Evolutionary conservation across 768 basidiomycete species (phyloP), one percentile per base, ranked within the genome.

Genomic region (Russula lepida): DNA sequence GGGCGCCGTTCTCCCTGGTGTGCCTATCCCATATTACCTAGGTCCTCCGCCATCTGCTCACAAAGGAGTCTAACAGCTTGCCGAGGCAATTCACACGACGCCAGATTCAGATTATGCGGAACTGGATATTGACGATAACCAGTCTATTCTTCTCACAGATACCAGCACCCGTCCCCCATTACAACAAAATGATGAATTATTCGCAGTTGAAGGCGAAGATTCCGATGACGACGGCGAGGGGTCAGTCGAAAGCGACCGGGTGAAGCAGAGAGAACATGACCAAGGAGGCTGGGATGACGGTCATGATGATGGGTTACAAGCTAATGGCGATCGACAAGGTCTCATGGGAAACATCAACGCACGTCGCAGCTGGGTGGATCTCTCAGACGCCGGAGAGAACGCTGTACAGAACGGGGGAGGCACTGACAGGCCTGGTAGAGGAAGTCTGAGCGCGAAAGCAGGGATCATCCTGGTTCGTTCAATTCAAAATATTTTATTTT

Each of bases 1-100:
- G 95, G 95, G 92, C 86, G 3, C 95, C 95, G 3, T 95, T 92
- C 73, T 84, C 92, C 0, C 72, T 98, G 69, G 92, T 95, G 65
- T 50, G 84, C 74, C 19, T 2, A 23, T 41, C 23, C 32, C 17
- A n/a, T 15, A 59, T 57, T 21, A 28, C 41, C 15, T 47, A 3
- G n/a, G 8, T 33, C 15, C n/a, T 33, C 27, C 12, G 6, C 19
- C 3, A 11, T 23, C 21, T n/a, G 19, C 47, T 43, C 15, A 54
- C 53, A 27, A 21, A 54, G 37, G 37, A 25, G 49, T 4, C 13
- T 12, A n/a, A 44, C 44, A 72, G 71, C 84, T 95, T 13, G 91
- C 84, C 17, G 90, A 95, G 71, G 86, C 91, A 1, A 94, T 95
- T 68, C 77, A 92, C 1, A 84, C 87, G 0, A 84, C 85, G 63